Evolutionary conservation across 208 protist species (phyloP), one percentile per base, ranked within the genome.

Genomic region (Blastocrithidia nonstop): DNA sequence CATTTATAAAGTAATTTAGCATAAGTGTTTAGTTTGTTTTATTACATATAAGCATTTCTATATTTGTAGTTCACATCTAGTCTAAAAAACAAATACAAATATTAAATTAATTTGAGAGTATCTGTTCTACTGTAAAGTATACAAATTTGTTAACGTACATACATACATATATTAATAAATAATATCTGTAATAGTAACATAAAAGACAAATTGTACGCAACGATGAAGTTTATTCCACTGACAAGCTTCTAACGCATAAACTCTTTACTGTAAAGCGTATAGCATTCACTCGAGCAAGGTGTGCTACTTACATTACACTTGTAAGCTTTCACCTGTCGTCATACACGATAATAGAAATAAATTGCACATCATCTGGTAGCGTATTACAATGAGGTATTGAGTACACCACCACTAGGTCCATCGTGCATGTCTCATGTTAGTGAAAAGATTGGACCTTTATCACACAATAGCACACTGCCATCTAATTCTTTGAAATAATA

Each of bases 161-260:
- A 9, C 42, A 40, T 32, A 47, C 42, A 29, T 21, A 33, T 29
- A 47, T 22, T 20, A 6, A 25, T 16, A 47, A 13, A 47, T 19
- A 47, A n/a, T 2, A 13, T 38, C 13, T 38, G 21, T 38, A 2
- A 11, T 19, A 25, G 21, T 6, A 13, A 37, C 24, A 11, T 7
- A 25, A 3, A 11, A n/a, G 29, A 35, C 29, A n/a, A 35, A 35
- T 35, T 11, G n/a, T n/a, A 35, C n/a, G n/a, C 11, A 35, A n/a
- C 29, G 38, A 73, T 88, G 78, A 81, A 88, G 49, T 88, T 74
- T 49, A 81, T 88, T 46, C 78, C 78, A 0, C 45, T 75, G 11
- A 50, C 62, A 16, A 65, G 61, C 46, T 83, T 88, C 57, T 69
- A 80, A 38, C 50, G 57, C n/a, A 66, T 88, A 19, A 88, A 88